A percentile compares a stretch with the other conserved stretches of the same genome.
Evolutionary conservation across 768 basidiomycete species (phyloP).

Genomic region (Cyathus striatus): DNA sequence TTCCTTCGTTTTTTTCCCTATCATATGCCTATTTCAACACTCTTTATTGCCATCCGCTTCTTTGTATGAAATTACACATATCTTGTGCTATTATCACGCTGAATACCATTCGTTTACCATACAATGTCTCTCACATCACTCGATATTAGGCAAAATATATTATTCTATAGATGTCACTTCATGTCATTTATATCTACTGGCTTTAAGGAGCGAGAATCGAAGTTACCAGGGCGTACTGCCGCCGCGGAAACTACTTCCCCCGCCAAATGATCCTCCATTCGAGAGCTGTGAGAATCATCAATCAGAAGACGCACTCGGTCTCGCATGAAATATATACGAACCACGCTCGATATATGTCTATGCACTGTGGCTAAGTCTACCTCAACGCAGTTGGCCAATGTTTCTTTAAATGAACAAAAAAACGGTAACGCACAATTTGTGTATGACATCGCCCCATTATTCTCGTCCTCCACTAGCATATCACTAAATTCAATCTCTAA

Average conservation of each 20-base stretch:
- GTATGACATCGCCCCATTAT: slow-evolving; percentile 93
- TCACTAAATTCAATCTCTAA: slow-evolving; percentile 94
- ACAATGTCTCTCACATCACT: slow-evolving; percentile 1
- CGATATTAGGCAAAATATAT: slow-evolving; percentile 3
- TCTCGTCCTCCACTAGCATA: slow-evolving; percentile 95
- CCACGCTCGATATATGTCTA: slow-evolving; percentile 42
- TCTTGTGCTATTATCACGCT: slow-evolving; percentile 20
- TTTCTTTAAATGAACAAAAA: background rate
- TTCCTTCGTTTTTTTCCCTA: slow-evolving; percentile 13
- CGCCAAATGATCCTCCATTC: slow-evolving; percentile 33
- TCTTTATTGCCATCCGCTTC: no score
- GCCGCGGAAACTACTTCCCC: slow-evolving; percentile 29
- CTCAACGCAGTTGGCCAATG: no score
- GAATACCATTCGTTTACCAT: slow-evolving; percentile 23
- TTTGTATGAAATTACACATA: slow-evolving; percentile 19
- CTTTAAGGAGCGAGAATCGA: no score
- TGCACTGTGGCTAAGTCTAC: slow-evolving; percentile 45
- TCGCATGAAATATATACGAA: no score
- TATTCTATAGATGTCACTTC: background rate
- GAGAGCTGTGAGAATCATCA: slow-evolving; percentile 23
- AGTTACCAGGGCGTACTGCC: slow-evolving; percentile 6
- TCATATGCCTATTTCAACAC: no score
- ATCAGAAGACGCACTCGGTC: background rate
- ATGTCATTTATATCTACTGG: no score
- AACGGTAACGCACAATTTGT: slow-evolving; percentile 63